Base-by-base conservation (phyloP, 371 early-diverging fungal species). In the Conidiobolus incongruus region DNA sequence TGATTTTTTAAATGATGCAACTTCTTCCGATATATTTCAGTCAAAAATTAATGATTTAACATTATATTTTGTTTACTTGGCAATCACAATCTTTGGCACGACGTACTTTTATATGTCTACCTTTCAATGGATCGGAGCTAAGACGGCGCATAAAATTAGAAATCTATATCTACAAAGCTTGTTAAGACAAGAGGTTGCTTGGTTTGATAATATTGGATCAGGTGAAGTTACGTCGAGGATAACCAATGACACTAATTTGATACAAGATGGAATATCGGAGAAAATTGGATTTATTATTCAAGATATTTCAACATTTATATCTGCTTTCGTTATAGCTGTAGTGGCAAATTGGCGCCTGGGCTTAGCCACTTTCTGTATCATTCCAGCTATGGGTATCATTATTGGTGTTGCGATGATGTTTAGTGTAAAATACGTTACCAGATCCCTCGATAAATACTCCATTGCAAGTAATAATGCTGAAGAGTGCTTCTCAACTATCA, bases 311-410 rank as follows among this genome's bases (percentile, higher is more conserved):
- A 70, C 78, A 21, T 94, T 93, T 45, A 43, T 89, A n/a, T 53
- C 82, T 20, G 90, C 87, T 23, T 77, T 91, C 40, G 56, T 83
- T 17, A 69, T 93, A 35, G 92, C 88, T 20, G 90, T 94, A 45
- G 47, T 58, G 33, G 72, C 75, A 45, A 78, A 83, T 8, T 91
- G 89, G 88, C 66, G 70, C 47, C 65, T 94, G 46, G 77, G 89
- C 16, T 54, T 87, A 24, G 84, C 91, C 2, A 66, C 93, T 3
- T 35, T 34, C 28, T 28, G 29, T 23, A n/a, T 52, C 3, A 38
- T 54, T 20, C 51, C 49, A 15, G 19, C 47, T 16, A 44, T 52
- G 26, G 59, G 47, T 34, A 47, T 57, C 12, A 54, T 61, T 4
- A 66, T 64, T 46, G 53, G 49, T 33, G 28, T 76, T 21, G 77